These are phyloP conservation scores for Cardamine occulta DNA, from an alignment of 345 rosid genomes.

Conservation along the genomic window DNA sequence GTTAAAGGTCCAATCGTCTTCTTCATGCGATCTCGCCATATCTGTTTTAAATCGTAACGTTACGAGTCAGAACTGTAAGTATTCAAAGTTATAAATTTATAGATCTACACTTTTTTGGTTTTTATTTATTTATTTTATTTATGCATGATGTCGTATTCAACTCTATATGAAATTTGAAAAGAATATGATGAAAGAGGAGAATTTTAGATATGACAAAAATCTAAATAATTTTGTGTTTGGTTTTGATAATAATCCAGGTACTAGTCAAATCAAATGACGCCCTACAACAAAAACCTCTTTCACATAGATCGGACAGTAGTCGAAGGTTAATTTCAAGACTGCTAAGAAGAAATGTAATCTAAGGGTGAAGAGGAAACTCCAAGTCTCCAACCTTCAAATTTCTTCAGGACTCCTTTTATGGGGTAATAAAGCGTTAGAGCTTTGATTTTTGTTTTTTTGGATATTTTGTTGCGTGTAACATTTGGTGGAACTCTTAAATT, in stretches of 20 bases:
- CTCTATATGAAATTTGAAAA: neutral
- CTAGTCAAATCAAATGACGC: neutral
- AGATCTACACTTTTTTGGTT: conserved; percentile 1
- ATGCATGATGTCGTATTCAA: too few species aligned
- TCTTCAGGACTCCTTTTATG: neutral
- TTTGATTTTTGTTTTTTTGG: neutral
- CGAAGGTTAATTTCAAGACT: neutral
- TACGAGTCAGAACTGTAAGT: conserved; percentile 59
- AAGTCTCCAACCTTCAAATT: neutral
- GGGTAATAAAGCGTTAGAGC: neutral
- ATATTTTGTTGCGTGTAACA: too few species aligned
- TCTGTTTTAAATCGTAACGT: conserved; percentile 49
- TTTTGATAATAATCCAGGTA: neutral
- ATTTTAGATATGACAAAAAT: too few species aligned
- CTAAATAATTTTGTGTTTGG: neutral
- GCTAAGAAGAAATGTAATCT: neutral
- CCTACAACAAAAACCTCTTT: neutral
- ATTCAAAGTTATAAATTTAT: conserved; percentile 46
- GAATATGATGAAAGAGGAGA: neutral
- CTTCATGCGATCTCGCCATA: conserved; percentile 60
- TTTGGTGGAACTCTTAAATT: neutral
- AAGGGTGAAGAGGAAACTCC: neutral
- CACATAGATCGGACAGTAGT: neutral
- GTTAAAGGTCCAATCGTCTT: conserved; percentile 50
- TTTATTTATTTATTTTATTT: too few species aligned